These are phyloP conservation scores for Alternaria ethzedia DNA, from an alignment of 2,329 filamentous ascomycete species.

Conservation along the genomic window DNA sequence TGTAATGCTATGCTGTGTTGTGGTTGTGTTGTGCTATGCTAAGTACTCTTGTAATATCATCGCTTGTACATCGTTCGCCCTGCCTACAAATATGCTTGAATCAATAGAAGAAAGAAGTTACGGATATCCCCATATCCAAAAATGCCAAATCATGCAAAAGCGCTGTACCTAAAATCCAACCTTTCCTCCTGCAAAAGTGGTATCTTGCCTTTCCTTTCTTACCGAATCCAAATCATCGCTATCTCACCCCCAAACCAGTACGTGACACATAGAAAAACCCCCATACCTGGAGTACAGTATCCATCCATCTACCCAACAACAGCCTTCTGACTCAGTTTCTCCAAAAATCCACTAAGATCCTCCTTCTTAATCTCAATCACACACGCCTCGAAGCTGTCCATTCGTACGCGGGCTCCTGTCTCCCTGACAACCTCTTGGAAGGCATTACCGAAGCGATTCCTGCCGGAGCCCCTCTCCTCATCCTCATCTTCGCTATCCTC, in stretches of 20 bases:
- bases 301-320: slow-evolving; percentile 57
- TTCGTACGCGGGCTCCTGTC: slow-evolving; percentile 85
- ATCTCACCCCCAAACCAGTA: neutral
- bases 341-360: slow-evolving; percentile 87
- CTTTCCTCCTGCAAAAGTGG: neutral
- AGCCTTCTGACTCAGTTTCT: slow-evolving; percentile 88
- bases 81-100: slow-evolving; percentile 8
- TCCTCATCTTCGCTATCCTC: slow-evolving; percentile 54
- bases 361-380: slow-evolving; percentile 98
- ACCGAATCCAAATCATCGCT: neutral
- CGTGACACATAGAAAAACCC: neutral
- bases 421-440: slow-evolving; percentile 95
- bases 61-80: slow-evolving; percentile 4
- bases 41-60: slow-evolving; percentile 7
- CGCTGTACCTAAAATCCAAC: neutral
- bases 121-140: neutral
- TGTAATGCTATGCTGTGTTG: slow-evolving; percentile 1
- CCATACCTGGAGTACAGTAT: too few relatives aligned
- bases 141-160: neutral
- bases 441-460: slow-evolving; percentile 91
- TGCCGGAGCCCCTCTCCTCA: slow-evolving; percentile 72
- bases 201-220: neutral
- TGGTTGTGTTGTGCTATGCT: slow-evolving; percentile 19
- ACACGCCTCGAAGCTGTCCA: slow-evolving; percentile 96
- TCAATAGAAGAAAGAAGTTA: neutral